Evolutionary conservation across 371 early-diverging fungal species (phyloP), one percentile per base, ranked within the genome.

Genomic region (Smittium mucronatum): DNA sequence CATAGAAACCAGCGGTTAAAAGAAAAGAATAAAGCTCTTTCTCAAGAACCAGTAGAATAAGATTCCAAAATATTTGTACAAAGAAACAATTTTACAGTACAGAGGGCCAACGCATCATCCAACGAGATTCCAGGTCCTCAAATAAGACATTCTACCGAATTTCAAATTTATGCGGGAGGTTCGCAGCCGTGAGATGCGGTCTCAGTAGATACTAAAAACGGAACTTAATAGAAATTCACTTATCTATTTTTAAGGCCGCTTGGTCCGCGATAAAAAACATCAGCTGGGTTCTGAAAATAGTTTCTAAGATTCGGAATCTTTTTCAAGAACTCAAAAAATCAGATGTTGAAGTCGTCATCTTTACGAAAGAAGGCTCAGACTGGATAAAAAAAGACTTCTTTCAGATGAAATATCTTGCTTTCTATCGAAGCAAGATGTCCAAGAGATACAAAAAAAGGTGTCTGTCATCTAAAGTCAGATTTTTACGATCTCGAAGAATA

Each of bases 401-500:
- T 5, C 5, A 11, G 11, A 5, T 5, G 21, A 47, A 47, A 47
- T 47, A 5, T 47, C 11, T 21, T 11, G 21, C 70, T 26, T 28
- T 36, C n/a, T n/a, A n/a, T n/a, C n/a, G n/a, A n/a, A n/a, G n/a
- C n/a, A n/a, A n/a, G n/a, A n/a, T 63, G 2, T 11, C 70, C 11
- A 70, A 70, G n/a, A 66, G 36, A 21, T 67, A 59, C 21, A 21
- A 26, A 34, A 5, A 26, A 34, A 16, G 15, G 8, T 34, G 68
- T 11, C n/a, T 11, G 32, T 30, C 34, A 58, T 57, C 5, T 69
- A 17, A 58, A 32, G 30, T 1, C 59, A 1, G 2, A 58, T 25
- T 72, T 72, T n/a, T 35, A 26, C 26, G 1, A 69, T 34, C 26
- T 34, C 15, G 63, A 72, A 28, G 21, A 47, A 47, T 47, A 0